Base-by-base conservation (phyloP, 108 stramenopile species). In the Thalassiosira profunda region DNA sequence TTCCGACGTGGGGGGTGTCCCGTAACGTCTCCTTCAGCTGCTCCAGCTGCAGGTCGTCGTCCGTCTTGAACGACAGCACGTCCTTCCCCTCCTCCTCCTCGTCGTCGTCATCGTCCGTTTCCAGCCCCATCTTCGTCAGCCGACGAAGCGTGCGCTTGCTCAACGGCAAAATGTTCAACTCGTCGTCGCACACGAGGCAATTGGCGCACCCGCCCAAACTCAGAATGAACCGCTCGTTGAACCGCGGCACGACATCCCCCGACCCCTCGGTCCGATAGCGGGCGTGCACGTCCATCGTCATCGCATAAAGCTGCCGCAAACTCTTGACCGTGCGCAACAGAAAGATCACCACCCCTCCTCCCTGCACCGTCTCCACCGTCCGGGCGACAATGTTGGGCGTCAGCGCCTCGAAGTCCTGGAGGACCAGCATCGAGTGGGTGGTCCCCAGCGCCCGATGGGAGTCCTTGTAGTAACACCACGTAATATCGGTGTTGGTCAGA, bases 391-490 rank as follows among this genome's bases (percentile, higher is more conserved):
- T 80, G 77, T 99, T 98, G 11, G 99, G 99, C 18, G 99, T 99
- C 28, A 99, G 55, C 6, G 98, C 97, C 82, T 99, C 97, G 70
- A 99, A 99, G 71, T 99, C 99, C 72, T 99, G 99, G 41, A 99
- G 64, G 4, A 99, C 98, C 56, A 97, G 66, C 67, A 98, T 83
- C 5, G 97, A 98, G 31, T 97, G 97, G 2, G 98, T 99, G 34
- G 93, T 85, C 31, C 99, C 99, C 40, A 99, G 73, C 2, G 98
- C 92, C 31, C 97, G 92, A 71, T 95, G 96, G 7, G 97, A 88
- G 53, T 99, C 99, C 60, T 91, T 96, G 85, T 99, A 99, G 70
- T 99, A 99, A 70, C 96, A 96, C 98, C 98, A 99, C 24, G 91
- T 92, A 55, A 99, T 97, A 49, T 95, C 83, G 12, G 98, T 98